These are phyloP conservation scores for Silene vulgaris DNA, from an alignment of 179 eudicot genomes.

Conservation along the genomic window DNA sequence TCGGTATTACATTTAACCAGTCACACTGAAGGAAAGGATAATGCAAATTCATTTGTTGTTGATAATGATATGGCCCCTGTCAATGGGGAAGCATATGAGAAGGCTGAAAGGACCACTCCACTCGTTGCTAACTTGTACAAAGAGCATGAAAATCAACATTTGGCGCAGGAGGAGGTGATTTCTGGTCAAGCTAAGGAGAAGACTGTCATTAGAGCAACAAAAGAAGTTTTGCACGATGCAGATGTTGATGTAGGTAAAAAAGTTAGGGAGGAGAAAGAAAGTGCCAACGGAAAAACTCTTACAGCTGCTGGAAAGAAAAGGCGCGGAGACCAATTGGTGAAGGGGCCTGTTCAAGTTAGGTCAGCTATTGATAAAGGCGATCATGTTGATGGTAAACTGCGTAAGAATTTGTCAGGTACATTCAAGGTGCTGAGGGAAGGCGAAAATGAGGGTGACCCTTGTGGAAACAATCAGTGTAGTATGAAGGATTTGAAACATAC, in stretches of 20 bases:
- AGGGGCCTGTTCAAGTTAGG: conserved; percentile 26
- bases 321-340: conserved; percentile 12
- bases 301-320: conserved; percentile 26
- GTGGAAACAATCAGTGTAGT: conserved; percentile 13
- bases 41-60: conserved; percentile 15
- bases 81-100: conserved; percentile 16
- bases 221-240: conserved; percentile 22
- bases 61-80: conserved; percentile 19
- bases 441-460: conserved; percentile 18
- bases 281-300: conserved; percentile 8
- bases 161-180: conserved; percentile 34
- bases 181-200: conserved; percentile 35
- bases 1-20: conserved; percentile 16
- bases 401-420: conserved; percentile 12
- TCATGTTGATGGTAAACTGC: conserved; percentile 23
- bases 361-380: conserved; percentile 27
- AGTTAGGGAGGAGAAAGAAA: conserved; percentile 6
- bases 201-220: conserved; percentile 20
- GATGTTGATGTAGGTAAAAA: conserved; percentile 24
- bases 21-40: conserved; percentile 22
- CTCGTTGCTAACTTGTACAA: conserved; percentile 15
- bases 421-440: conserved; percentile 16
- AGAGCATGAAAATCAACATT: conserved; percentile 26
- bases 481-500: conserved; percentile 16
- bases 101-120: conserved; percentile 12